Percentiles rank a stretch among this genome's conserved stretches.
Evolutionary conservation across 2,329 filamentous ascomycete genomes (phyloP).

Genomic region (Boeremia exigua): DNA sequence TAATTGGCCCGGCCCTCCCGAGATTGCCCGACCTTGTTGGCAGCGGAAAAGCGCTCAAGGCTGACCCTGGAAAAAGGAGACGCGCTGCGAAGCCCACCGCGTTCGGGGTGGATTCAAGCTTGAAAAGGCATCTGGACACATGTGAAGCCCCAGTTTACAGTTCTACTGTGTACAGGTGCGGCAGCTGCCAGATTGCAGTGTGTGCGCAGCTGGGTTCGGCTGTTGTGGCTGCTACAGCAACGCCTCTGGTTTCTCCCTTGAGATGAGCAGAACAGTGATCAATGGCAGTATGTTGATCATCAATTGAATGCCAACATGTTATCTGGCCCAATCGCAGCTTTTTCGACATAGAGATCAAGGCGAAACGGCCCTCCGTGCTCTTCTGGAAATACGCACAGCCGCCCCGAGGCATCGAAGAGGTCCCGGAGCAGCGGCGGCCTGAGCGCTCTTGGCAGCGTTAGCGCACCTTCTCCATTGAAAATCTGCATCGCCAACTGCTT

Average conservation of each 20-base stretch:
- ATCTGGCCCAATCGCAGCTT: neutral
- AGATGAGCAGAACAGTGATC: conserved; percentile 4
- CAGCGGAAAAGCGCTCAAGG: conserved; percentile 21
- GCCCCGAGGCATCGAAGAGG: conserved; percentile 32
- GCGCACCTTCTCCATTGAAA: conserved; percentile 19
- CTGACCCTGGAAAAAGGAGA: conserved; percentile 19
- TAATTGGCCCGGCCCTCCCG: conserved; percentile 24
- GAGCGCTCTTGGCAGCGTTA: conserved; percentile 30
- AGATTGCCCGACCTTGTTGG: conserved; percentile 25
- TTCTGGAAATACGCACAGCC: conserved; percentile 15
- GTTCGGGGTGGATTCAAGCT: conserved; percentile 16
- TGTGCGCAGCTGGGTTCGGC: conserved; percentile 17
- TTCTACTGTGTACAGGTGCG: conserved; percentile 7
- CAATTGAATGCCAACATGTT: neutral
- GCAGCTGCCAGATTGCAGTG: conserved; percentile 21
- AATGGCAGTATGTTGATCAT: neutral
- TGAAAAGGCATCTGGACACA: conserved; percentile 32
- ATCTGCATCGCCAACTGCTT: conserved; percentile 27
- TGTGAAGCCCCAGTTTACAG: conserved; percentile 28
- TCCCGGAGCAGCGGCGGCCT: conserved; percentile 29
- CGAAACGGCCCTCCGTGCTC: conserved; percentile 1
- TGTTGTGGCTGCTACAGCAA: conserved; percentile 34
- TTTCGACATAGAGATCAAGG: neutral
- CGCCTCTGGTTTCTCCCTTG: conserved; percentile 14
- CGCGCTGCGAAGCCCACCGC: conserved; percentile 12